Percentiles rank a stretch among this genome's conserved stretches.
These are phyloP conservation scores for Triticum urartu DNA, from an alignment of 176 grass and related monocot species.

Conservation along the genomic window DNA sequence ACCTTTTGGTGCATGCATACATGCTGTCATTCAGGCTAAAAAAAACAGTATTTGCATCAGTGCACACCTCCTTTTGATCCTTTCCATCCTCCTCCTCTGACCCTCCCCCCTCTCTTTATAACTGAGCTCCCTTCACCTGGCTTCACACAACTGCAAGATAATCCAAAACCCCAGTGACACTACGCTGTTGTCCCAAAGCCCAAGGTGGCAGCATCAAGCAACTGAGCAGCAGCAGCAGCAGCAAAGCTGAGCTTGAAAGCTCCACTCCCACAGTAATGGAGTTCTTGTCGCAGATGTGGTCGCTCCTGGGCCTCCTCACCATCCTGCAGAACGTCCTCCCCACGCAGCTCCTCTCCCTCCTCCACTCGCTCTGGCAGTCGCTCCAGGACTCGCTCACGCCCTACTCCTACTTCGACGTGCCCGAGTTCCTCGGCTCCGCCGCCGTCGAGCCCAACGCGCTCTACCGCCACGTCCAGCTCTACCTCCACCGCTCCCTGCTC, in stretches of 20 bases:
- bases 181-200: background rate
- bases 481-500: conserved; percentile 89
- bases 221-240: background rate
- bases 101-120: background rate
- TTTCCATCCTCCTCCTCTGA: background rate
- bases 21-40: background rate
- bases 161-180: background rate
- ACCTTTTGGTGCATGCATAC: conserved; percentile 9
- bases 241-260: conserved; percentile 17
- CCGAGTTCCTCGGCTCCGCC: conserved; percentile 85
- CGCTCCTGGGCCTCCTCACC: conserved; percentile 87
- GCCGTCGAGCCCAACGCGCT: conserved; percentile 90
- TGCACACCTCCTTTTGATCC: background rate
- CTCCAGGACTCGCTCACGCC: conserved; percentile 89
- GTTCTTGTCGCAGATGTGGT: conserved; percentile 97
- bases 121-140: conserved; percentile 9
- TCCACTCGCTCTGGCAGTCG: conserved; percentile 89
- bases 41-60: conserved; percentile 15
- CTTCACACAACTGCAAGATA: conserved; percentile 31
- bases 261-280: conserved; percentile 45
- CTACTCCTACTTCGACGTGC: conserved; percentile 97
- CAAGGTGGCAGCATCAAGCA: background rate
- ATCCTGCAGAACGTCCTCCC: conserved; percentile 98
- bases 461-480: conserved; percentile 91
- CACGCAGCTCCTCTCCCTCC: conserved; percentile 77